Base-by-base conservation (phyloP, 2,329 filamentous ascomycete species). In the Cladorrhinum sp. region DNA sequence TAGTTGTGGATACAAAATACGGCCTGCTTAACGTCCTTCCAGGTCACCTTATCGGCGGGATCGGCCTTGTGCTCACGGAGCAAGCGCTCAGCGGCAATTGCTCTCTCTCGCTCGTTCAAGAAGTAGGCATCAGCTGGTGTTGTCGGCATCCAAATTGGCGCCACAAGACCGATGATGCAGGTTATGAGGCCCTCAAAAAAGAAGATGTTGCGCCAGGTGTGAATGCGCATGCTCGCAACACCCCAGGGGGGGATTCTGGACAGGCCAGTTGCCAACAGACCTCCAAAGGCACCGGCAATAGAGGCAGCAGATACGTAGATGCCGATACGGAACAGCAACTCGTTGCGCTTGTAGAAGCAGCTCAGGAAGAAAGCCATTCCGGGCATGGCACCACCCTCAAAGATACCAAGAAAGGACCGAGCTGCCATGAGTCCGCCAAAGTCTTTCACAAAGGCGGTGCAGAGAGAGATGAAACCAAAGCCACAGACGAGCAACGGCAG, bases 111-210 rank as follows among this genome's bases (percentile, higher is more conserved):
- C 25, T 78, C 76, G 24, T 72, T 82, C 51, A 86, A 71, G 64
- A 81, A 82, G 58, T 74, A 78, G 23, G 80, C 81, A 0, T 77
- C 74, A 7, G 71, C 69, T 0, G 83, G 83, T 10, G 70, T 76
- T 7, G 76, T 77, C 0, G 83, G 82, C 74, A 86, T 79, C 62
- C 82, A 72, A 55, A 81, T 74, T 0, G 82, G 81, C 0, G 82
- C 80, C 1, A 73, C 60, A 1, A 78, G 41, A 0, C 80, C 82
- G 12, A 81, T 66, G 48, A 81, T 60, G 22, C 80, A 70, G 9
- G 83, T 86, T 62, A 85, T 66, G 48, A 85, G 69, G 0, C 84
- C 84, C 68, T 86, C 84, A 61, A 87, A 85, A 72, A 86, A 85
- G 75, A 86, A 86, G 65, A 87, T 87, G 69, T 83, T 83, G 62